Evolutionary conservation across 768 basidiomycete genomes (phyloP), one percentile per base, ranked within the genome.

Genomic region (Suillus sp.): DNA sequence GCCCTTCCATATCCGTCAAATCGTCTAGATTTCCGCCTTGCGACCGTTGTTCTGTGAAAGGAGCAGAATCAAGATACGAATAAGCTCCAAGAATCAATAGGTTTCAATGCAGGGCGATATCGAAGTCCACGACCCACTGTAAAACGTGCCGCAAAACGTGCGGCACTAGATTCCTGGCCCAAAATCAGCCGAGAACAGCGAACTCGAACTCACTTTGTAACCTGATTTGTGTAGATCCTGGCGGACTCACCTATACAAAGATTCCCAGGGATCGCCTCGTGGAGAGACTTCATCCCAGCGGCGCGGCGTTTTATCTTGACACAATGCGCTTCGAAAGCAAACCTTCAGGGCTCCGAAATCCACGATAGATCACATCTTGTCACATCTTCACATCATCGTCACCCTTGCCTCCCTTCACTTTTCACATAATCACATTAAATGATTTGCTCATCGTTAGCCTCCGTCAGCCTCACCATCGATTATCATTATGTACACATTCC

Each of bases 1-100:
- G 61, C 32, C 60, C 62, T 48, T 16, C 70, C 73, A 71, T 42
- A 77, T 78, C 67, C 66, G 69, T 64, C 38, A 6, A 22, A n/a
- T 53, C 60, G 71, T 74, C 74, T 74, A 71, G 70, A 66, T 70
- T 42, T 42, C 56, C 56, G 38, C 56, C 11, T 57, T 57, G 56
- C 56, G 56, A 57, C 56, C 56, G 56, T 57, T 61, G 60, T 57
- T 57, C 54, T 61, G 35, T 55, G 59, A 57, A 57, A 61, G 48
- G 25, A 30, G 38, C 25, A 8, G 56, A 18, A 40, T 40, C 40
- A 40, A 57, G 38, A 57, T 57, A 53, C 30, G 51, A 53, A 53
- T 40, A 38, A 57, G 18, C 25, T 57, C 20, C 37, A 51, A 51
- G 18, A 30, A 51, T 51, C 50, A 40, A 57, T 38, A 57, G 16